Evolutionary conservation across 805 yeast genomes (phyloP).

Genomic region (Wickerhamomyces pijperi): DNA sequence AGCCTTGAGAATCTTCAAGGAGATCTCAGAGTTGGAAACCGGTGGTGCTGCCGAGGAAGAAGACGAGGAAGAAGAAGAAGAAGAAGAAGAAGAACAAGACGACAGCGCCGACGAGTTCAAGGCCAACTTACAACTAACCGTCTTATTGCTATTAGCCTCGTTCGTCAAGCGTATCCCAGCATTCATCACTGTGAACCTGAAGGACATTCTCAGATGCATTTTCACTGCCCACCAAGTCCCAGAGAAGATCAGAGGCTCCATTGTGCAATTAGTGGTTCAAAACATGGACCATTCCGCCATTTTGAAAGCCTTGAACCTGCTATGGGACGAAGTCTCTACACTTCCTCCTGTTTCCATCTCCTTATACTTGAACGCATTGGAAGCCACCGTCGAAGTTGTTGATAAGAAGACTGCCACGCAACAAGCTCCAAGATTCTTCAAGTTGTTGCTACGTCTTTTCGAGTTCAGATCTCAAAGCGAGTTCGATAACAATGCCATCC

Average conservation of each 20-base stretch:
- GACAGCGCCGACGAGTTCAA: conserved; percentile 19
- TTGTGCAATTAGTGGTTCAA: conserved; percentile 49
- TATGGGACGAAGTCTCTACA: conserved; percentile 42
- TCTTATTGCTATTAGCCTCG: conserved; percentile 60
- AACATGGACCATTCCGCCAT: conserved; percentile 59
- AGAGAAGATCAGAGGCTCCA: conserved; percentile 45
- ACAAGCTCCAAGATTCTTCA: conserved; percentile 57
- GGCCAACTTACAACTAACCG: conserved; percentile 50
- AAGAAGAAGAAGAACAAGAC: conserved; percentile 6
- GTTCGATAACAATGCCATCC: conserved; percentile 63
- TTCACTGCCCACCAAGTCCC: conserved; percentile 50
- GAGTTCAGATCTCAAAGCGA: conserved; percentile 51
- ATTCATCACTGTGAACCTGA: conserved; percentile 62
- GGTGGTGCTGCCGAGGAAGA: background rate
- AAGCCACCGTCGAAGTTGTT: conserved; percentile 49
- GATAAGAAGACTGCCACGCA: conserved; percentile 69
- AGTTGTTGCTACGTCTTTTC: conserved; percentile 57
- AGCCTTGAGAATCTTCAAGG: conserved; percentile 47
- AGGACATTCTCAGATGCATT: conserved; percentile 47
- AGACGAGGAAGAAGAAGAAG: background rate
- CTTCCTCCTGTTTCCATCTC: conserved; percentile 44
- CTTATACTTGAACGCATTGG: conserved; percentile 57
- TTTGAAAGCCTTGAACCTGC: conserved; percentile 44
- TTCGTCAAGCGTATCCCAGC: conserved; percentile 77
- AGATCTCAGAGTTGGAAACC: conserved; percentile 4